phyloP scores from a whole-genome alignment of 352 stramenopile species.

The Phytophthora pinifolia region DNA sequence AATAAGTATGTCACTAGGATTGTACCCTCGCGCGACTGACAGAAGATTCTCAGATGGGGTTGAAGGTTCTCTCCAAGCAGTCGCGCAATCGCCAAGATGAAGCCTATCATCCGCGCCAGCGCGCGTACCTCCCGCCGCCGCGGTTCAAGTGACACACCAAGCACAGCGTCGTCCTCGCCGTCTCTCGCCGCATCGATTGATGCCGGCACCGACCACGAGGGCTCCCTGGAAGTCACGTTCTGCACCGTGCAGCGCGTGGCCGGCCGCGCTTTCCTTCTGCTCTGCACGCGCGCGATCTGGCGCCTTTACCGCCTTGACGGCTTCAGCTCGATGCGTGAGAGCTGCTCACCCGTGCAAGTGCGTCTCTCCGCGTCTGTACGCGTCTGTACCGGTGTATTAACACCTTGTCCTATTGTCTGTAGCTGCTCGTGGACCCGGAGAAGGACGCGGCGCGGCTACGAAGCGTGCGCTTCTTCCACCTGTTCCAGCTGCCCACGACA shows the following conservation, averaged over 20 bases:
- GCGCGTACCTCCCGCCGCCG: conserved; percentile 25
- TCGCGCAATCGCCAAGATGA: conserved; percentile 21
- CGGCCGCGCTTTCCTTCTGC: conserved; percentile 46
- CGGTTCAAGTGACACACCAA: background rate
- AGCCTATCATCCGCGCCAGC: conserved; percentile 20
- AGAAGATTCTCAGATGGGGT: conserved; percentile 10
- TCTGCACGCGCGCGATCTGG: conserved; percentile 62
- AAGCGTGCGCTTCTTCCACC: conserved; percentile 57
- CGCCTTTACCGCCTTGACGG: conserved; percentile 62
- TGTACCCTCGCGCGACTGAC: background rate
- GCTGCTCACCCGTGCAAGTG: conserved; percentile 50
- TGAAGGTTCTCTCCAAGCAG: conserved; percentile 24
- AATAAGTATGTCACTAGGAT: too few relatives aligned
- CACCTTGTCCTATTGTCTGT: conserved; percentile 1
- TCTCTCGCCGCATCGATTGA: conserved; percentile 9
- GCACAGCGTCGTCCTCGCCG: background rate
- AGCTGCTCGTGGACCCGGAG: conserved; percentile 49
- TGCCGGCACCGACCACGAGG: conserved; percentile 12
- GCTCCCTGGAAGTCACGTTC: conserved; percentile 55
- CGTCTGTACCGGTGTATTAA: conserved; percentile 1
- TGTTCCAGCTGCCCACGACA: conserved; percentile 42
- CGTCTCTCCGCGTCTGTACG: conserved; percentile 4
- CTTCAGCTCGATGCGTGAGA: conserved; percentile 39
- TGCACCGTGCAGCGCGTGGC: conserved; percentile 61
- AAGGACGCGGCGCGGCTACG: conserved; percentile 45